Evolutionary conservation across 2,329 filamentous ascomycete species (phyloP).

Genomic region (Diaporthe australafricana): DNA sequence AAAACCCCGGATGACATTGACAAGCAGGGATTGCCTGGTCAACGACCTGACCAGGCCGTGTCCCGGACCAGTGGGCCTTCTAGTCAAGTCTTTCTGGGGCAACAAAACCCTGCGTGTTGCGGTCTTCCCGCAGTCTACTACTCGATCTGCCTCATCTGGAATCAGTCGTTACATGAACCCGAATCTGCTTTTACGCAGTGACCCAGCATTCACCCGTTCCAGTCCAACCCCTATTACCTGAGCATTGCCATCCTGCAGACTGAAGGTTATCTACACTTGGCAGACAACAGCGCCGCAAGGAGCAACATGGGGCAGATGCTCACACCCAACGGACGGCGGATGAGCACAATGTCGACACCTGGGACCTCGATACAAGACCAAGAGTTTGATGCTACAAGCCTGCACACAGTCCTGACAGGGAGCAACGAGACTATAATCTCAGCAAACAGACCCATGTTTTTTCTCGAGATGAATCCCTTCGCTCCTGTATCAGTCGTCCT

Average conservation of each 20-base stretch:
- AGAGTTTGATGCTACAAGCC: background rate
- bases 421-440: constrained; percentile 22
- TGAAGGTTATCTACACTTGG: background rate
- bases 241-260: background rate
- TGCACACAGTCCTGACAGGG: constrained; percentile 22
- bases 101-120: constrained; percentile 9
- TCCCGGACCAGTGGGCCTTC: constrained; percentile 19
- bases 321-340: background rate
- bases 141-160: background rate
- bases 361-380: background rate
- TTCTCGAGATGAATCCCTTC: constrained; percentile 35
- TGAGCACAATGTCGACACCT: constrained; percentile 16
- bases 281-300: background rate
- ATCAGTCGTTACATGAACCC: background rate
- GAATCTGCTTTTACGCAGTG: background rate
- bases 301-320: background rate
- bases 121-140: background rate
- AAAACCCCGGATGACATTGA: background rate
- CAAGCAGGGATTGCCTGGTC: constrained; percentile 27
- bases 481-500: constrained; percentile 54
- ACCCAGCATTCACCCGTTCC: background rate
- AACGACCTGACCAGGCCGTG: background rate
- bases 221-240: background rate
- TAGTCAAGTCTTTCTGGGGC: constrained; percentile 6
- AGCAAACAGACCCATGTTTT: constrained; percentile 33